Conservation (phyloP, 495 filamentous ascomycete genomes). For the Durotheca rogersii region DNA sequence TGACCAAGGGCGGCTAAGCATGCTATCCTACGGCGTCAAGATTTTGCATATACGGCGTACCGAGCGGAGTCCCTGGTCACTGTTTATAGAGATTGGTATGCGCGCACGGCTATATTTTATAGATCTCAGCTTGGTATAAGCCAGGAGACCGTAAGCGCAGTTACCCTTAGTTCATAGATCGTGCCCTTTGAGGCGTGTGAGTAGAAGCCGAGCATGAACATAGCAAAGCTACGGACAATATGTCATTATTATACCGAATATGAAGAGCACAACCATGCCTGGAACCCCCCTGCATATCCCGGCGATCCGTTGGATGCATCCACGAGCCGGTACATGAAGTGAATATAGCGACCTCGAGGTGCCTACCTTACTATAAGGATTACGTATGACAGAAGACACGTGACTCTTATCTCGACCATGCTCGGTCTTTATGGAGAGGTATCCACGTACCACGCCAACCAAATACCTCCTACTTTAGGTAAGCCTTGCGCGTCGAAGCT, state of each 20-base stretch:
- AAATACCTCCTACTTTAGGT: slow-evolving; percentile 11
- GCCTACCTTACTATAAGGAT: no score
- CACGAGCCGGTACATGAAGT: no score
- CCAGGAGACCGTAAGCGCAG: neutral
- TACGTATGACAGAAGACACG: no score
- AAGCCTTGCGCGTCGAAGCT: slow-evolving; percentile 47
- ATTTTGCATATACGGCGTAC: slow-evolving; percentile 13
- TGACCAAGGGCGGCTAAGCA: slow-evolving; percentile 20
- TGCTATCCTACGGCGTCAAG: neutral
- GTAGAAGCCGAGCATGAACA: no score
- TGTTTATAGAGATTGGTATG: slow-evolving; percentile 1
- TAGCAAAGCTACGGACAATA: no score
- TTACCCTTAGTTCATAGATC: no score
- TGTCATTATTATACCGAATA: no score
- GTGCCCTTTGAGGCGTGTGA: no score
- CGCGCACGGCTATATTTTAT: neutral
- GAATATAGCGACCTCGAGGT: no score
- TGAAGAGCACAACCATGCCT: no score
- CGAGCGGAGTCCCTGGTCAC: slow-evolving; percentile 17
- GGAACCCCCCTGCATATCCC: no score
- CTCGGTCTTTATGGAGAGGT: slow-evolving; percentile 11
- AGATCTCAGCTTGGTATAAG: neutral
- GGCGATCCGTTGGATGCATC: no score
- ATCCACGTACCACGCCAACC: slow-evolving; percentile 3
- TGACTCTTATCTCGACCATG: slow-evolving; percentile 30